Base-by-base conservation (phyloP, 2,329 filamentous ascomycete genomes). In the Colletotrichum kahawae region DNA sequence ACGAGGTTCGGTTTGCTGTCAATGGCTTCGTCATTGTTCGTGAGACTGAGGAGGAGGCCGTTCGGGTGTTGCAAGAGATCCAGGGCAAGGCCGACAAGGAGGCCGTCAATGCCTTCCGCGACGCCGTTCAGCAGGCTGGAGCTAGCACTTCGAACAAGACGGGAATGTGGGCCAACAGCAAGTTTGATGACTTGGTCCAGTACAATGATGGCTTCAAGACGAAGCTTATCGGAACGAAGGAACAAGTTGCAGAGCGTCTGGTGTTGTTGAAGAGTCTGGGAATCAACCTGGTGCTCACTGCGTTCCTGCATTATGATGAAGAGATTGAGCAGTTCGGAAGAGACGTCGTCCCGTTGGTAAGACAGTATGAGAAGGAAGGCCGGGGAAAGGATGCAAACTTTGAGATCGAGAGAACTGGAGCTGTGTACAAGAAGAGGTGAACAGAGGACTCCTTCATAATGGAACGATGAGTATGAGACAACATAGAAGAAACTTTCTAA, bases 161-260 rank as follows among this genome's bases (percentile, higher is more conserved):
- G 60, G 88, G 88, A 56, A 90, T 90, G 88, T 90, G 88, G 88
- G 87, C 88, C 9, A 82, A 88, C 62, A 86, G 83, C 77, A 87
- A 87, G 76, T 86, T 90, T 54, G 86, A 90, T 65, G 88, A 90
- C 77, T 78, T 90, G 69, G 87, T 90, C 34, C 88, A 90, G 81
- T 90, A 90, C 77, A 90, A 90, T 60, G 88, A 90, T 78, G 88
- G 88, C 3, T 90, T 90, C 81, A 90, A 89, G 82, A 89, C 88
- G 5, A 90, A 89, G 79, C 78, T 90, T 31, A 88, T 89, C 57
- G 88, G 88, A 1, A 89, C 88, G 0, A 87, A 86, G 75, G 85
- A 88, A 78, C 87, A 89, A 79, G 87, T 89, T 64, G 87, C 86
- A 0, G 87, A 89, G 75, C 80, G 88, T 6, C 88, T 89, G 48